Evolutionary conservation across 2,329 filamentous ascomycete species (phyloP).

Genomic region (Didymella keratinophila): DNA sequence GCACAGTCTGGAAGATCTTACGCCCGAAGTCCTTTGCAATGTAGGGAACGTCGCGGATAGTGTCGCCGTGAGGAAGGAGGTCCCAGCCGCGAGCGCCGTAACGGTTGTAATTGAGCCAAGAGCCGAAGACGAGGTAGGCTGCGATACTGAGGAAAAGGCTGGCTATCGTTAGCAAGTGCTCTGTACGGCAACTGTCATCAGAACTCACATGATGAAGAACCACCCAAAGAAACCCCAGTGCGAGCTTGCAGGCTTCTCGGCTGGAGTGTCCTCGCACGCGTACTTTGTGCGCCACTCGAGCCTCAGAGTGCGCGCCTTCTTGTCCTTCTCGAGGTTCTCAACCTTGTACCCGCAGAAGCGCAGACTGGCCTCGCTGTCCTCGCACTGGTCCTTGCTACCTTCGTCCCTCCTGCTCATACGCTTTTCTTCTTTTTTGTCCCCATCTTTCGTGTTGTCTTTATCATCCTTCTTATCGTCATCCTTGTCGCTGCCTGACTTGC

Average conservation of each 20-base stretch:
- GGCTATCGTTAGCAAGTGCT: constrained; percentile 18
- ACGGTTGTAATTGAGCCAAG: constrained; percentile 98
- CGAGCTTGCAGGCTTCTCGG: constrained; percentile 57
- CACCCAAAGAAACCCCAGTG: constrained; percentile 98
- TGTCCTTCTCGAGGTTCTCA: constrained; percentile 60
- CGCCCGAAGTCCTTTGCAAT: constrained; percentile 87
- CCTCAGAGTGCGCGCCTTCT: constrained; percentile 67
- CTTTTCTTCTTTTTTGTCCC: constrained; percentile 34
- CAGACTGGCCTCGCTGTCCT: constrained; percentile 62
- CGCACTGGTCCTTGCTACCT: constrained; percentile 47
- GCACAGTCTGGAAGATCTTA: constrained; percentile 80
- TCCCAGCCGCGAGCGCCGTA: constrained; percentile 97
- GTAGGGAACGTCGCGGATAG: constrained; percentile 90
- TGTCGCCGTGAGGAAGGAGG: constrained; percentile 88
- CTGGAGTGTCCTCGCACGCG: constrained; percentile 67
- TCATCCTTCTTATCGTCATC: constrained; percentile 40
- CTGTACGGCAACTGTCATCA: too few relatives aligned
- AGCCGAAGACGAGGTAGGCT: constrained; percentile 94
- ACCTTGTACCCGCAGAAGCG: constrained; percentile 76
- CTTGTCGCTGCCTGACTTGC: constrained; percentile 26
- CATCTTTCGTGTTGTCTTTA: constrained; percentile 37
- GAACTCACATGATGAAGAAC: constrained; percentile 90
- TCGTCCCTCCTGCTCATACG: constrained; percentile 36
- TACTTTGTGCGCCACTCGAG: constrained; percentile 88
- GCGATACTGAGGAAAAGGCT: constrained; percentile 86